These are phyloP conservation scores for Colletotrichum filicis DNA, from an alignment of 2,329 filamentous ascomycete species.

Conservation along the genomic window DNA sequence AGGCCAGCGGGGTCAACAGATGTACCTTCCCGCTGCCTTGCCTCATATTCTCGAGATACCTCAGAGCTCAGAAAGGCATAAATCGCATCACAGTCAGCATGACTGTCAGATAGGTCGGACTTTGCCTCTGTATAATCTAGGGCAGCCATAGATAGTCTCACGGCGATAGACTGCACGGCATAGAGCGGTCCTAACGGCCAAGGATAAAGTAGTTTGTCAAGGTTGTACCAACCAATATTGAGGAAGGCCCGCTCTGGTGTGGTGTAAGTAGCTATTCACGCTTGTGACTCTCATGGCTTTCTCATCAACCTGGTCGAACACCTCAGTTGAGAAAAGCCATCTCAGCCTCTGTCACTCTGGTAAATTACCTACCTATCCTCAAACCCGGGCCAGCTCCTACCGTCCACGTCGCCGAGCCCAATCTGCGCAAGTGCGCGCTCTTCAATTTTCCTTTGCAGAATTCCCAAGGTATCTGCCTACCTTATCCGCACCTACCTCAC, in stretches of 20 bases:
- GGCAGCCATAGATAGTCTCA: too few species aligned
- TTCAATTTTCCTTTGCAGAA: neutral
- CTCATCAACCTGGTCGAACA: too few species aligned
- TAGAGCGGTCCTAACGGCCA: too few species aligned
- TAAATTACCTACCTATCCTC: too few species aligned
- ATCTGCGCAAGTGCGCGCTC: constrained; percentile 6
- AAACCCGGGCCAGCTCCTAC: neutral
- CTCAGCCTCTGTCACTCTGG: too few species aligned
- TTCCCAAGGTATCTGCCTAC: neutral
- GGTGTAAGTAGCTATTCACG: neutral
- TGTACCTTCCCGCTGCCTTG: neutral
- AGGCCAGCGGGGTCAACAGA: neutral
- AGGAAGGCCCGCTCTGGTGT: neutral
- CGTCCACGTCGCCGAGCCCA: neutral
- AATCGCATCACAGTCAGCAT: too few species aligned
- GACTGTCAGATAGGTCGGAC: too few species aligned
- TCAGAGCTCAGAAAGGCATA: neutral
- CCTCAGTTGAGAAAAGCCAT: too few species aligned
- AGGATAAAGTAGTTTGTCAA: neutral
- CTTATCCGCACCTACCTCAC: neutral
- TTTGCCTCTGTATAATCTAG: too few species aligned
- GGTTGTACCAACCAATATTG: neutral
- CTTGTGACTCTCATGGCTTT: neutral
- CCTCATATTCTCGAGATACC: neutral
- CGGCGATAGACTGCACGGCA: too few species aligned